Conservation (phyloP, 257 asterid genomes). For the Fraxinus americana region DNA sequence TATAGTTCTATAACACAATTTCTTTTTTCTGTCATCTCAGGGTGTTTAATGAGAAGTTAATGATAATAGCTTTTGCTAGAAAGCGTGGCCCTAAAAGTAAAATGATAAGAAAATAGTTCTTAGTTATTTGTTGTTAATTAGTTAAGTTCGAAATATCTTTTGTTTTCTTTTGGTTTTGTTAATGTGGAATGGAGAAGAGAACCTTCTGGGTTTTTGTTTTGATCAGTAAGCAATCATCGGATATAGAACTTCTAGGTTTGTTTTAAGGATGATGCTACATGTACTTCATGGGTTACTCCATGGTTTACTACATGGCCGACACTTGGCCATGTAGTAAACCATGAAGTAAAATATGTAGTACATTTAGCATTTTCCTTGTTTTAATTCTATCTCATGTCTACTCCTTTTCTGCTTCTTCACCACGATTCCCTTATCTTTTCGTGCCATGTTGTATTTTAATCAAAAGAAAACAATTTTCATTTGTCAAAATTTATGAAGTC, state of each 20-base stretch:
- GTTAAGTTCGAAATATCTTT: neutral
- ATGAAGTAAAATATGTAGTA: too few relatives aligned
- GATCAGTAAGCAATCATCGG: neutral
- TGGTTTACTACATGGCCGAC: too few relatives aligned
- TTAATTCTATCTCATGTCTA: neutral
- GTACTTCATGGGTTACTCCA: too few relatives aligned
- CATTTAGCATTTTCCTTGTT: too few relatives aligned
- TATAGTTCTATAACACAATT: neutral
- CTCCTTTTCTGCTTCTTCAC: neutral
- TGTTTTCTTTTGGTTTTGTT: neutral
- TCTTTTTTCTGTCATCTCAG: neutral
- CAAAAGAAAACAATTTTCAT: neutral
- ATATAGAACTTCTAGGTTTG: neutral
- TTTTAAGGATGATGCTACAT: too few relatives aligned
- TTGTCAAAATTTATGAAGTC: neutral
- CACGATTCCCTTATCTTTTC: neutral
- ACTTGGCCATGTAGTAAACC: too few relatives aligned
- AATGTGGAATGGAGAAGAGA: neutral
- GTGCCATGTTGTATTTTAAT: neutral
- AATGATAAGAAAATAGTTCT: neutral
- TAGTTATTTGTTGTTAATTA: neutral
- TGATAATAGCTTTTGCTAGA: neutral
- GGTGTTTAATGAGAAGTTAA: neutral
- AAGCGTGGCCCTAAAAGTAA: neutral
- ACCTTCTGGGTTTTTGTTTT: neutral